These are phyloP conservation scores for Quercus mongolica DNA, from an alignment of 306 rosid species.

Conservation along the genomic window DNA sequence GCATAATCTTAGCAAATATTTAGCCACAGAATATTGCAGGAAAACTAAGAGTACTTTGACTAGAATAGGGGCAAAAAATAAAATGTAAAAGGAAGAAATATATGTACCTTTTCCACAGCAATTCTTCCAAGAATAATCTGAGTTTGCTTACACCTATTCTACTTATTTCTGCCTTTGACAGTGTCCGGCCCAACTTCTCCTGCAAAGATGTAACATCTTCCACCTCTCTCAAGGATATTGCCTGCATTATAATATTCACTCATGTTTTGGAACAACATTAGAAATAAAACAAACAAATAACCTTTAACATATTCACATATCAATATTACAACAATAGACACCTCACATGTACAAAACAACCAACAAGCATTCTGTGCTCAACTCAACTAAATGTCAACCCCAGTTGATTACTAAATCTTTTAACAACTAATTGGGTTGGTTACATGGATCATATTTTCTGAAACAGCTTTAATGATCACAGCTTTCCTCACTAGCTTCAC, in stretches of 20 bases:
- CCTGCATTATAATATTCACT: slow-evolving; percentile 45
- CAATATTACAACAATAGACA: not conserved
- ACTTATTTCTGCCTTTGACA: slow-evolving; percentile 76
- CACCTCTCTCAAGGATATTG: slow-evolving; percentile 70
- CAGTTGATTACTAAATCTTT: too few species aligned
- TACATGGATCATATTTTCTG: too few species aligned
- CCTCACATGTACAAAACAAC: not conserved
- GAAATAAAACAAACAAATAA: slow-evolving; percentile 15
- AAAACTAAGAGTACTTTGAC: slow-evolving; percentile 1
- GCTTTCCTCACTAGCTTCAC: too few species aligned
- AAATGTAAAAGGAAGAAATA: not conserved
- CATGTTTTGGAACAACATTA: not conserved
- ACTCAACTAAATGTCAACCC: not conserved
- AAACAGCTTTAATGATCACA: too few species aligned
- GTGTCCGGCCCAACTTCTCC: slow-evolving; percentile 75
- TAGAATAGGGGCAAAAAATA: not conserved
- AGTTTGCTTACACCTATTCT: slow-evolving; percentile 96
- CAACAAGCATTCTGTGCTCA: not conserved
- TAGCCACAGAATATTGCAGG: slow-evolving; percentile 16
- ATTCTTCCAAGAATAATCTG: slow-evolving; percentile 74
- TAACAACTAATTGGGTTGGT: too few species aligned
- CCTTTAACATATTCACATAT: not conserved
- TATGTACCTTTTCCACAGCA: slow-evolving; percentile 75
- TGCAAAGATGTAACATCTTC: slow-evolving; percentile 80
- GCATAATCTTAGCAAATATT: slow-evolving; percentile 25